phyloP scores from a whole-genome alignment of 768 basidiomycete species.

The Trichaptum fuscoviolaceum region DNA sequence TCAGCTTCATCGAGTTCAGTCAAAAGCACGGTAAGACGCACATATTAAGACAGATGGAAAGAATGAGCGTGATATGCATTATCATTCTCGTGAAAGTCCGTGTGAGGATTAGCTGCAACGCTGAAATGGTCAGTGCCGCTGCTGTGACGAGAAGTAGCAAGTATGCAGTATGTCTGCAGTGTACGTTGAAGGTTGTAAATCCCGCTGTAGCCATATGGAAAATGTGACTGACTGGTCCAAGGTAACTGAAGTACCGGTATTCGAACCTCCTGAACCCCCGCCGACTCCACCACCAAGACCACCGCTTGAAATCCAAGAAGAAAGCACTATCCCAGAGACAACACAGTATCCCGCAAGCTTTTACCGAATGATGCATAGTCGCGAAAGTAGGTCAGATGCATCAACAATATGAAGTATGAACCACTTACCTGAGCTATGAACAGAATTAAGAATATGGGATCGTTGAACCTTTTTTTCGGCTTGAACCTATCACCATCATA shows the following conservation, averaged over 20 bases:
- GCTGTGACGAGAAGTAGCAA: constrained; percentile 72
- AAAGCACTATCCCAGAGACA: constrained; percentile 59
- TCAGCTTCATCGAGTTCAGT: background rate
- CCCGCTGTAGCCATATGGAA: background rate
- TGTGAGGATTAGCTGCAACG: constrained; percentile 61
- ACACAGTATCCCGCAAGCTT: constrained; percentile 67
- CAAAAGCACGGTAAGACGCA: constrained; percentile 26
- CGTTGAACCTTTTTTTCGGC: constrained; percentile 65
- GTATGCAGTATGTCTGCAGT: constrained; percentile 60
- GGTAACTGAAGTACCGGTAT: constrained; percentile 53
- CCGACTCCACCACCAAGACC: constrained; percentile 76
- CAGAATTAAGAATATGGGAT: constrained; percentile 63
- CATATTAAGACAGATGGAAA: constrained; percentile 62
- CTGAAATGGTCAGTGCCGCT: constrained; percentile 60
- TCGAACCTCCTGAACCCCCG: constrained; percentile 40
- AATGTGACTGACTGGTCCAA: constrained; percentile 51
- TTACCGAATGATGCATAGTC: background rate
- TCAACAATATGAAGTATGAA: background rate
- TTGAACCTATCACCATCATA: constrained; percentile 61
- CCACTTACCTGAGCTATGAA: constrained; percentile 61
- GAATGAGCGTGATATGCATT: constrained; percentile 70
- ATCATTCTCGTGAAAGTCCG: constrained; percentile 68
- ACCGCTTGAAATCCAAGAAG: constrained; percentile 54
- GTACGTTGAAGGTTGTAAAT: background rate
- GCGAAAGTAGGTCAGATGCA: background rate